Evolutionary conservation across 768 basidiomycete genomes (phyloP).

Genomic region (Leccinum imitatum): DNA sequence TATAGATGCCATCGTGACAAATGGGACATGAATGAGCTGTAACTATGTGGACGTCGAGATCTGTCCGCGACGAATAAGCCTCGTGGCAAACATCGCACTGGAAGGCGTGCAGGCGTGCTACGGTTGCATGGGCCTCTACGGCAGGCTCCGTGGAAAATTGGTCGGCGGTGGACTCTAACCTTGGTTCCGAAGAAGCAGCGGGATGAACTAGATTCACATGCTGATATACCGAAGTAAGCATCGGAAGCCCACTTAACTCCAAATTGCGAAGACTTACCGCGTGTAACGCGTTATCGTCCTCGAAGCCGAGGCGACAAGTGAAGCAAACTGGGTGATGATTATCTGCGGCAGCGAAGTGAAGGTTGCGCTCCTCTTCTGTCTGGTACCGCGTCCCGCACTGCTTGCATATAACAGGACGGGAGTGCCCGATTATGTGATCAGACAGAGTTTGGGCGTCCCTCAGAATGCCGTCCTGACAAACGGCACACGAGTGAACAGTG

Average conservation of each 20-base stretch:
- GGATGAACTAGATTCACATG: constrained; percentile 18
- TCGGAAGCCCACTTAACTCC: constrained; percentile 2
- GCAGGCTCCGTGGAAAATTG: constrained; percentile 11
- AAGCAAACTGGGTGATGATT: constrained; percentile 39
- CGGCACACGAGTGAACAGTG: constrained; percentile 23
- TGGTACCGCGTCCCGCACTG: constrained; percentile 31
- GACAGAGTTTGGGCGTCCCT: constrained; percentile 26
- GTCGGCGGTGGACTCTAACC: constrained; percentile 12
- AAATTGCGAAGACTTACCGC: constrained; percentile 26
- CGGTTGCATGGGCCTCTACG: constrained; percentile 3
- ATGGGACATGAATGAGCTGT: constrained; percentile 33
- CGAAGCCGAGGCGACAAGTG: constrained; percentile 35
- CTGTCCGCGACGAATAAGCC: constrained; percentile 21
- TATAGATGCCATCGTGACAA: constrained; percentile 33
- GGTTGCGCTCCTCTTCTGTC: constrained; percentile 36
- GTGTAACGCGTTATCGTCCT: constrained; percentile 31
- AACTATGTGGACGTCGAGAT: constrained; percentile 32
- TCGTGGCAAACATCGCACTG: constrained; percentile 28
- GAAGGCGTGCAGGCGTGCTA: constrained; percentile 6
- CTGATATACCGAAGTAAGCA: constrained; percentile 18
- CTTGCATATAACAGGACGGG: constrained; percentile 28
- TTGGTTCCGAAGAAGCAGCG: constrained; percentile 15
- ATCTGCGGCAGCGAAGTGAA: constrained; percentile 39
- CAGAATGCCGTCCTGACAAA: constrained; percentile 32
- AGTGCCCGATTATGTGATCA: constrained; percentile 31